Base-by-base conservation (phyloP, 176 grass and related monocot genomes). In the Oryza brachyantha region DNA sequence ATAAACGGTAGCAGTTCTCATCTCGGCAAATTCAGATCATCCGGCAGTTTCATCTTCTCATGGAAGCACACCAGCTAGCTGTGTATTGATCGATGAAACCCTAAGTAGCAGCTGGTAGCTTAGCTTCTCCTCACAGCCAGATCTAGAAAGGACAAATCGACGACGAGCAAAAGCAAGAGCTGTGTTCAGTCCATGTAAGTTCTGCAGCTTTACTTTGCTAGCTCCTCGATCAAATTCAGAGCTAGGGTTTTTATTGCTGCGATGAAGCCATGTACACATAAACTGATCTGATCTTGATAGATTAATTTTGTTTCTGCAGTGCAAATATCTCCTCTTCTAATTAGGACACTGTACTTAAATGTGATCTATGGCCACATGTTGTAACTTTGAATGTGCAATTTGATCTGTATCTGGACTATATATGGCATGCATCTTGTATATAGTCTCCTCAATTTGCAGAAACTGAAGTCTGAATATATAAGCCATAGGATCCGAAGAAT, bases 21-120 rank as follows among this genome's bases (percentile, higher is more conserved):
- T 61, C 54, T 5, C 25, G 21, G 69, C 25, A 27, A 38, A n/a
- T n/a, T 61, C 81, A 85, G 77, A 75, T 83, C 78, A 73, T 77
- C 63, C 74, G 40, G 67, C 68, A 83, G 61, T 22, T 83, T 93
- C 74, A 86, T 77, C 52, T 86, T 84, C 84, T 77, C n/a, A 31
- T 67, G 79, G 66, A 11, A 29, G 74, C 37, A 87, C 80, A 83
- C 45, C 68, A 7, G 29, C 59, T 41, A 32, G 4, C 12, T 43
- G 12, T 43, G 12, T 3, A 50, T 50, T 19, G 46, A 16, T 40
- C 45, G 64, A n/a, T 60, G 37, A 68, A 79, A 88, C 75, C 68
- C 61, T 68, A 79, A 12, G 35, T n/a, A 24, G 29, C 35, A 61
- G 21, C 5, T 10, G 31, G 31, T 32, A 37, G 9, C 46, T 59